phyloP scores from a whole-genome alignment of 1,284 basidiomycete species.

The Schizophyllum commune region DNA sequence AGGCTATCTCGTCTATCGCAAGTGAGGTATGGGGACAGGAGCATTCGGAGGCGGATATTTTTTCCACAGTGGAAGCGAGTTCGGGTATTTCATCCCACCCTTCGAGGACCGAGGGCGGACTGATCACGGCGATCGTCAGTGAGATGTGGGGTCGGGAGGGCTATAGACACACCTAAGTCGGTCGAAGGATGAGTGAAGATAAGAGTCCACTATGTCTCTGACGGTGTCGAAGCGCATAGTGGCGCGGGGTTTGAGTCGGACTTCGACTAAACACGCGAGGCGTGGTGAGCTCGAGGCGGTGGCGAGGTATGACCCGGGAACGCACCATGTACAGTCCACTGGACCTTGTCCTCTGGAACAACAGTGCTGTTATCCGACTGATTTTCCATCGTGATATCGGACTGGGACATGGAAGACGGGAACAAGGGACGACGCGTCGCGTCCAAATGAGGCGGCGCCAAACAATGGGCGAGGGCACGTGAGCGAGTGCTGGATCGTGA shows the following conservation, averaged over 20 bases:
- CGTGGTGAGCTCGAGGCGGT: too few relatives aligned
- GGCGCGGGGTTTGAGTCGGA: slow-evolving; percentile 59
- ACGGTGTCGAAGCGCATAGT: slow-evolving; percentile 70
- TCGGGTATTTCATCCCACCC: slow-evolving; percentile 72
- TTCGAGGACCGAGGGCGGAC: slow-evolving; percentile 56
- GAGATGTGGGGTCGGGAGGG: neutral
- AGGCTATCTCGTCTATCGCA: slow-evolving; percentile 46
- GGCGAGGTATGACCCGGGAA: slow-evolving; percentile 2
- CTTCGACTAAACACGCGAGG: slow-evolving; percentile 59
- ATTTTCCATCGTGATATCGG: neutral
- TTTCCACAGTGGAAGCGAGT: slow-evolving; percentile 69
- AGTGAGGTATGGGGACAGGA: slow-evolving; percentile 47
- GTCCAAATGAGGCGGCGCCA: neutral
- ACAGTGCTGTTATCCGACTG: neutral
- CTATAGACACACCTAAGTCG: slow-evolving; percentile 15
- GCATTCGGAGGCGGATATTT: slow-evolving; percentile 70
- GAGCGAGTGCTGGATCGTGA: neutral
- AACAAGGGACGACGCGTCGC: neutral
- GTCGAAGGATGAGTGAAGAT: slow-evolving; percentile 51
- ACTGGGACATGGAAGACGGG: neutral
- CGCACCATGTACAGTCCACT: slow-evolving; percentile 56
- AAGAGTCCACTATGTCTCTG: slow-evolving; percentile 52
- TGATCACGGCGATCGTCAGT: slow-evolving; percentile 23
- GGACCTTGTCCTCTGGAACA: neutral
- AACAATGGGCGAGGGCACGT: neutral